These are phyloP conservation scores for Celoporthe dispersa DNA, from an alignment of 2,329 filamentous ascomycete genomes.

Conservation along the genomic window DNA sequence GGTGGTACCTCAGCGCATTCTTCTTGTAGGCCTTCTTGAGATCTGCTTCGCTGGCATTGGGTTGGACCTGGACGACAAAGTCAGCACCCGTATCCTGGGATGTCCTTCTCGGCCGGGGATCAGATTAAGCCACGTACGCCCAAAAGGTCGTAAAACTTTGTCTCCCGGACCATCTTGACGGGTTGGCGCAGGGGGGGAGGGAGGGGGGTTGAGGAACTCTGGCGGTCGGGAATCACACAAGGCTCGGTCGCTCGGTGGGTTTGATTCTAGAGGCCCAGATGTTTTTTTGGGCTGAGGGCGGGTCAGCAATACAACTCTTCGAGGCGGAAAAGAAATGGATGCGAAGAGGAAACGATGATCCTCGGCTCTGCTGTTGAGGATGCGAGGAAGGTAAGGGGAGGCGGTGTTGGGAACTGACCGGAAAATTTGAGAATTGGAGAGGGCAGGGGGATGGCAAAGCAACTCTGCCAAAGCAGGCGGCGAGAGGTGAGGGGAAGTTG, in stretches of 20 bases:
- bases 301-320: not conserved
- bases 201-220: not conserved
- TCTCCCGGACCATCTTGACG: slow-evolving; percentile 74
- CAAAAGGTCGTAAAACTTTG: slow-evolving; percentile 77
- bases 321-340: not conserved
- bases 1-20: slow-evolving; percentile 81
- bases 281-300: not conserved
- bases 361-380: not conserved
- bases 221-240: not conserved
- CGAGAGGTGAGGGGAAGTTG: not conserved
- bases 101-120: not conserved
- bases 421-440: slow-evolving; percentile 14
- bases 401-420: slow-evolving; percentile 11
- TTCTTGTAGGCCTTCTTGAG: slow-evolving; percentile 91
- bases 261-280: not conserved
- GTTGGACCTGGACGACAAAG: slow-evolving; percentile 64
- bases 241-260: not conserved
- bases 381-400: too few species aligned
- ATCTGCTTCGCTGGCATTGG: slow-evolving; percentile 80
- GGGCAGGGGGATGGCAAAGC: not conserved
- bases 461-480: not conserved
- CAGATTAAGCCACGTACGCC: slow-evolving; percentile 60
- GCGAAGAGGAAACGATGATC: not conserved
- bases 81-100: slow-evolving; percentile 26
- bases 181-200: not conserved